Conservation (phyloP, 805 yeast genomes). For the Hanseniaspora clermontiae region DNA sequence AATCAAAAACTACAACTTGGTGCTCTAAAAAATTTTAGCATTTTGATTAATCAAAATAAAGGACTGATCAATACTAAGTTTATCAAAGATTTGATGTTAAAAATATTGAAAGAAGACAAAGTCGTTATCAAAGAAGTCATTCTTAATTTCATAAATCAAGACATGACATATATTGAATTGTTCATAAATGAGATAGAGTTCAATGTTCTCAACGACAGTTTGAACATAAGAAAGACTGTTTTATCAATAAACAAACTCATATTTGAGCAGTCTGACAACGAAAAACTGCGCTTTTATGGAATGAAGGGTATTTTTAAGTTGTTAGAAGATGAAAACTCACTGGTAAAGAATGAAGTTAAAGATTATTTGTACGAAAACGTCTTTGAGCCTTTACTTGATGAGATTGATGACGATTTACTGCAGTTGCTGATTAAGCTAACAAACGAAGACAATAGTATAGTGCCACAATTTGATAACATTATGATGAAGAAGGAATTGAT, state of each 20-base stretch:
- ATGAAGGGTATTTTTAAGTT: conserved; percentile 15
- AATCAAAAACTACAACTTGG: conserved; percentile 44
- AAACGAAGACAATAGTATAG: neutral
- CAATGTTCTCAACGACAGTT: conserved; percentile 43
- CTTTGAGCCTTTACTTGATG: conserved; percentile 21
- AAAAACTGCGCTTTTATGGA: conserved; percentile 22
- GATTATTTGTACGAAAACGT: conserved; percentile 29
- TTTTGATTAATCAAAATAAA: conserved; percentile 42
- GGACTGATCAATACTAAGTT: conserved; percentile 36
- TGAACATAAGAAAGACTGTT: conserved; percentile 52
- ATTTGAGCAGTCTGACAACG: conserved; percentile 29
- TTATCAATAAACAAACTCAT: conserved; percentile 39
- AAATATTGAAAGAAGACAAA: conserved; percentile 44
- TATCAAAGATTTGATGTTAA: conserved; percentile 41
- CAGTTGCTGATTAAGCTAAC: neutral
- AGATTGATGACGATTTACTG: neutral
- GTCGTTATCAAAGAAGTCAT: conserved; percentile 68
- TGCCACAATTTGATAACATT: neutral
- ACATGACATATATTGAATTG: conserved; percentile 34
- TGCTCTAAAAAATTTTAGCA: conserved; percentile 52
- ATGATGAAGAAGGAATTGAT: neutral
- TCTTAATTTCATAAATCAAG: conserved; percentile 48
- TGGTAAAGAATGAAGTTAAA: conserved; percentile 34
- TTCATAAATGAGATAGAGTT: conserved; percentile 34
- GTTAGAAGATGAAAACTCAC: conserved; percentile 59